Evolutionary conservation across 495 filamentous ascomycete genomes (phyloP).

Genomic region (Penicillium robsamsonii): DNA sequence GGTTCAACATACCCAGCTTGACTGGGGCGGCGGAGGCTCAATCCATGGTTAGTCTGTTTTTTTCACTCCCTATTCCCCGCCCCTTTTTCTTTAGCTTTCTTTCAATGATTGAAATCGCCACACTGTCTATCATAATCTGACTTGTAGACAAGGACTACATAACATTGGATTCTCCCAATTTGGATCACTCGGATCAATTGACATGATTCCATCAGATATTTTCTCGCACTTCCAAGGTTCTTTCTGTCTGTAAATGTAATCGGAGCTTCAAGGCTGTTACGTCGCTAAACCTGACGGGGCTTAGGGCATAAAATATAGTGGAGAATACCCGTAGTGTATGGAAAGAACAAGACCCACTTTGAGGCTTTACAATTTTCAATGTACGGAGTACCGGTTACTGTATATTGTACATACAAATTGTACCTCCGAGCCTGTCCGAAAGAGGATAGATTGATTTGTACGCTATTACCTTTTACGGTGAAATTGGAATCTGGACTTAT

Average conservation of each 20-base stretch:
- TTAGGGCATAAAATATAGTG: slow-evolving; percentile 24
- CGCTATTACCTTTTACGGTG: not conserved
- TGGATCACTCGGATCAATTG: not conserved
- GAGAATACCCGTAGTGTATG: slow-evolving; percentile 30
- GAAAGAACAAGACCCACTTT: slow-evolving; percentile 18
- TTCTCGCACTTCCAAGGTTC: not conserved
- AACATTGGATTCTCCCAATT: not conserved
- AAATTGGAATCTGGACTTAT: not conserved
- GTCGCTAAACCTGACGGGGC: slow-evolving; percentile 18
- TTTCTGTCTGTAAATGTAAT: slow-evolving; percentile 8
- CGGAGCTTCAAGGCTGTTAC: slow-evolving; percentile 24
- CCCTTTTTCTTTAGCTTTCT: slow-evolving; percentile 21
- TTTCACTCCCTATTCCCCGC: slow-evolving; percentile 24
- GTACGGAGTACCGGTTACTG: slow-evolving; percentile 11
- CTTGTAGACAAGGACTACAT: not conserved
- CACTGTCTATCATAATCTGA: not conserved
- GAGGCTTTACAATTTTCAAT: slow-evolving; percentile 15
- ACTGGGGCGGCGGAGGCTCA: slow-evolving; percentile 28
- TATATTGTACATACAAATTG: not conserved
- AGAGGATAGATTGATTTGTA: slow-evolving; percentile 20
- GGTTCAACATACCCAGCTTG: slow-evolving; percentile 5
- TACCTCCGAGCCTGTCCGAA: slow-evolving; percentile 8
- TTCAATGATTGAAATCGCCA: not conserved
- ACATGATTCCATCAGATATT: not conserved
- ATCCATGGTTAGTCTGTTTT: slow-evolving; percentile 25